phyloP scores from a whole-genome alignment of 352 stramenopile genomes.

The Pelagophyceae sp. region DNA sequence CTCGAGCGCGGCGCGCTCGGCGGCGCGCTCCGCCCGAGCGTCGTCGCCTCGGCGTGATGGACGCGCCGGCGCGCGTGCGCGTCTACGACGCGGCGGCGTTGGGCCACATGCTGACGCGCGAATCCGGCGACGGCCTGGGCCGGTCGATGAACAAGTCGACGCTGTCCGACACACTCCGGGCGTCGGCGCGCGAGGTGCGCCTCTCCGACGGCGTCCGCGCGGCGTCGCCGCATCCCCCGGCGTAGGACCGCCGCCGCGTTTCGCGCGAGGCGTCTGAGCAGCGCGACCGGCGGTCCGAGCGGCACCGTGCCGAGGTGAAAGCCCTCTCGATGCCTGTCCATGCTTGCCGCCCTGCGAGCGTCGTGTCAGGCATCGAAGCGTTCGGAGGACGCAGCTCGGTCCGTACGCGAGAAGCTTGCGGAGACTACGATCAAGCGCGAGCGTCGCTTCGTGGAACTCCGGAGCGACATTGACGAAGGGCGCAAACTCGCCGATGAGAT shows the following conservation, averaged over 20 bases:
- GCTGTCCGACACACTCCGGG: neutral
- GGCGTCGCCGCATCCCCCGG: neutral
- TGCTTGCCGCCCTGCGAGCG: too few relatives aligned
- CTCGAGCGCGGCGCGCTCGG: neutral
- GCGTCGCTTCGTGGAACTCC: conserved; percentile 29
- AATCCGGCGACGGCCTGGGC: neutral
- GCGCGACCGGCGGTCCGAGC: neutral
- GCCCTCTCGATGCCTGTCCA: too few relatives aligned
- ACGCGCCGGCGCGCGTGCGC: conserved; percentile 1
- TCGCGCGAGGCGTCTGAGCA: neutral
- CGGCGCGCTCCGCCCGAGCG: neutral
- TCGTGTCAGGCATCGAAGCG: too few relatives aligned
- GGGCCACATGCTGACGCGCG: neutral
- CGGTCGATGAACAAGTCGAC: neutral
- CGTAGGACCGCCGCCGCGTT: neutral
- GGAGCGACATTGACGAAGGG: conserved; percentile 30
- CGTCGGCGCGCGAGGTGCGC: neutral
- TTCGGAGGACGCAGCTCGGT: neutral
- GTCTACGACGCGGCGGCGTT: neutral
- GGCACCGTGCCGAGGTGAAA: neutral
- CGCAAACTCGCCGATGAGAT: conserved; percentile 34
- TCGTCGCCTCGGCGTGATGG: too few relatives aligned
- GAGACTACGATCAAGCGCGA: neutral
- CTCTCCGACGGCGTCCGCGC: neutral
- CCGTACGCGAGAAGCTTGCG: neutral